phyloP scores from a whole-genome alignment of 768 basidiomycete species.

The Tylopilus sp. region DNA sequence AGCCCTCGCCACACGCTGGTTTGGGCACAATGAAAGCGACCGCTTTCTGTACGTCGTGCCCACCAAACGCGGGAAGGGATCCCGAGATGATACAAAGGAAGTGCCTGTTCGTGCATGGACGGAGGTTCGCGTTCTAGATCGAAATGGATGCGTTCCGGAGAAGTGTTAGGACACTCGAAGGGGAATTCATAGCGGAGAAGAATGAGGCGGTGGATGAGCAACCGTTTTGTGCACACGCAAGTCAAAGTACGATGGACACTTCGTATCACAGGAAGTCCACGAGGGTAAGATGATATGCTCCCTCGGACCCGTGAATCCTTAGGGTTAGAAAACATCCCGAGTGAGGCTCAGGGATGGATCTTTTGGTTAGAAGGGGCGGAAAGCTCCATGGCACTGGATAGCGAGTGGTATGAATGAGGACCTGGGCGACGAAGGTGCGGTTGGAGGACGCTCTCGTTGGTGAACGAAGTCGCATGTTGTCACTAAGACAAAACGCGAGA shows the following conservation, averaged over 20 bases:
- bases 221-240: constrained; percentile 11
- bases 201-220: constrained; percentile 22
- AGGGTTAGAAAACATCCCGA: constrained; percentile 59
- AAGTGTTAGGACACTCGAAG: constrained; percentile 36
- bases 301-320: constrained; percentile 38
- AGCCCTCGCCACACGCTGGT: constrained; percentile 34
- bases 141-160: constrained; percentile 49
- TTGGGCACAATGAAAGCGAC: constrained; percentile 23
- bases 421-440: constrained; percentile 47
- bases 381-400: constrained; percentile 29
- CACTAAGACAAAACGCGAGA: too few species aligned
- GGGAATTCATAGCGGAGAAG: constrained; percentile 40
- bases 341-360: constrained; percentile 38
- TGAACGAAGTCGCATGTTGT: constrained; percentile 2
- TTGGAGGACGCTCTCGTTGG: constrained; percentile 18
- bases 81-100: constrained; percentile 51
- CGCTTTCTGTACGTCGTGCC: constrained; percentile 25
- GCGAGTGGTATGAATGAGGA: constrained; percentile 31
- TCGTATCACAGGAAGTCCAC: constrained; percentile 20
- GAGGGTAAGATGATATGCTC: constrained; percentile 26
- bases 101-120: constrained; percentile 40
- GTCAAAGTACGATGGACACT: constrained; percentile 1
- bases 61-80: constrained; percentile 34
- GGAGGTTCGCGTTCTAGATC: constrained; percentile 15
- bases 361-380: constrained; percentile 47